Evolutionary conservation across 2,329 filamentous ascomycete species (phyloP), one percentile per base, ranked within the genome.

Genomic region (Trichoderma guizhouense): DNA sequence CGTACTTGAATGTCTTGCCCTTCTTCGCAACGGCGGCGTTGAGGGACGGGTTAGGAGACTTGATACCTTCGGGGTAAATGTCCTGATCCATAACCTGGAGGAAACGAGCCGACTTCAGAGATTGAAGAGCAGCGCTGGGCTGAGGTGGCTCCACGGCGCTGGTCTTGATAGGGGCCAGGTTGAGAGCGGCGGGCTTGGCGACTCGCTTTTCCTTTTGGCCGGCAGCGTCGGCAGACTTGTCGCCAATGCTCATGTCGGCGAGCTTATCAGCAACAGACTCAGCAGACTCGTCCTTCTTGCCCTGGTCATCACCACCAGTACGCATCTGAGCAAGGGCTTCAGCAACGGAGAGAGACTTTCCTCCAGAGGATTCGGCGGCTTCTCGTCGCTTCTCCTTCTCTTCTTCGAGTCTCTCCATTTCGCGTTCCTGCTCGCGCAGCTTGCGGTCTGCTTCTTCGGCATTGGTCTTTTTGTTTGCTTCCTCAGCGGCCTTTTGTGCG

Each of bases 111-210:
- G 94, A 95, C 84, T 96, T 95, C 74, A 99, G 88, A 9, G 95
- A 93, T 82, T 97, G 95, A 80, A 99, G 92, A 73, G 95, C 95
- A 72, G 96, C 94, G 74, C 94, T 98, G 18, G 95, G 95, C 82
- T 98, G 95, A 68, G 94, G 91, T 68, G 95, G 92, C 84, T 99
- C 95, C 28, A 97, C 89, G 47, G 92, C 86, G 84, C 95, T 97
- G 76, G 90, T 94, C 74, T 92, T 97, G 71, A 92, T 83, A n/a
- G 88, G 88, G 71, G 94, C 89, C 74, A 98, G 87, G 83, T 98
- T 98, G 75, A 99, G 90, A 58, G 93, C 92, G 72, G 92, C 90
- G 64, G 96, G 95, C 87, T 97, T 98, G 72, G 85, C 80, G 55
- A 82, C 83, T 71, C 84, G 89, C 82, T 94, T 94, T 77, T 90